Conservation (phyloP, 1,284 basidiomycete genomes). For the Dichomitus squalens region DNA sequence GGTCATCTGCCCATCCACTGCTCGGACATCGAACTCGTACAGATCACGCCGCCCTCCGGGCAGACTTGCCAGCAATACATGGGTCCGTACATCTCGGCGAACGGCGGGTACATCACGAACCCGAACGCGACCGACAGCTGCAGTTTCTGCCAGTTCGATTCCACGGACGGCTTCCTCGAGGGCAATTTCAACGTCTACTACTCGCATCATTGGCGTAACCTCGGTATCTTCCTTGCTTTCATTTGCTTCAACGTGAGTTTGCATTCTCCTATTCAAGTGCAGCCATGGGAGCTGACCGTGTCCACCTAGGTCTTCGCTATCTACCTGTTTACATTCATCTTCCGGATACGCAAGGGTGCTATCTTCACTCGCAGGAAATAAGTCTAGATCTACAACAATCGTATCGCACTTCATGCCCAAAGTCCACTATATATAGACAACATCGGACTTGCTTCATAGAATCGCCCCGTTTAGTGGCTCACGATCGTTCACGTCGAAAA, state of each 20-base stretch:
- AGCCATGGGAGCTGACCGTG: not conserved
- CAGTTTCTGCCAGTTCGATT: slow-evolving; percentile 53
- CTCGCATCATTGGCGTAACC: slow-evolving; percentile 60
- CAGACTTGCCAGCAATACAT: slow-evolving; percentile 67
- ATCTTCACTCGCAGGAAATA: slow-evolving; percentile 1
- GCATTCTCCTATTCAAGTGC: not conserved
- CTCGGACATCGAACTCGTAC: slow-evolving; percentile 43
- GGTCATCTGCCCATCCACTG: slow-evolving; percentile 50
- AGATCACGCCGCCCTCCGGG: slow-evolving; percentile 58
- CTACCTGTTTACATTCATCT: slow-evolving; percentile 33
- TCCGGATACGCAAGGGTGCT: slow-evolving; percentile 21
- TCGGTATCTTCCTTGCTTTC: slow-evolving; percentile 66
- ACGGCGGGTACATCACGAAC: slow-evolving; percentile 73
- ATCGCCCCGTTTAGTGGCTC: not conserved
- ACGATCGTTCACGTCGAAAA: not conserved
- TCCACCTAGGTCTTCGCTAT: slow-evolving; percentile 30
- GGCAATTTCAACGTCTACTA: slow-evolving; percentile 58
- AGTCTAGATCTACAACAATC: too few species aligned
- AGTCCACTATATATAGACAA: not conserved
- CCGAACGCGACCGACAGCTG: slow-evolving; percentile 53
- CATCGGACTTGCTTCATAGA: not conserved
- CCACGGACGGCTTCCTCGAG: slow-evolving; percentile 60
- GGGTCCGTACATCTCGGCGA: slow-evolving; percentile 49
- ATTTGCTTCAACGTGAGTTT: slow-evolving; percentile 59
- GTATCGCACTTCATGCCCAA: not conserved